Percentiles rank a stretch among this genome's conserved stretches.
These are phyloP conservation scores for Przewalskia tangutica DNA, from an alignment of 257 asterid species.

Conservation along the genomic window DNA sequence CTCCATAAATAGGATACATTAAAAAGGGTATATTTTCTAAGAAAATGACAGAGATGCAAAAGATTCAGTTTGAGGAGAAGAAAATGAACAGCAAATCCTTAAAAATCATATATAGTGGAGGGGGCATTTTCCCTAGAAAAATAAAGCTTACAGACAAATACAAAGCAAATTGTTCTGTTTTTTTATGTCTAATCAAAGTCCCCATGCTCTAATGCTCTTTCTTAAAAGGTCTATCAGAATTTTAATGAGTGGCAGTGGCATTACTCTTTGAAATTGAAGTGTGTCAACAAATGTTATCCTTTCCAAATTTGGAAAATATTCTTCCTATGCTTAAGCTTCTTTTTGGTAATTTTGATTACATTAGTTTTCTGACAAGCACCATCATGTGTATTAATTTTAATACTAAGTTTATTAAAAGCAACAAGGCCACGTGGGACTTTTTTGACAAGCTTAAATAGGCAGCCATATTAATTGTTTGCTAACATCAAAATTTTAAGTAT, in stretches of 20 bases:
- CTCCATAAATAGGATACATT: not conserved
- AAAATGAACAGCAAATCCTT: not conserved
- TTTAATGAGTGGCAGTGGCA: not conserved
- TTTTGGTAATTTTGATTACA: not conserved
- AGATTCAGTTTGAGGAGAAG: not conserved
- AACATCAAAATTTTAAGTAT: not conserved
- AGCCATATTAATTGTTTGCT: not conserved
- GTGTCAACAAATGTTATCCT: not conserved
- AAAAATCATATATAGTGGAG: not conserved
- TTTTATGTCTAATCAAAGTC: too few species aligned
- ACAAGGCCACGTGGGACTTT: not conserved
- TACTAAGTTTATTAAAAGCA: not conserved
- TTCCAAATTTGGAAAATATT: not conserved
- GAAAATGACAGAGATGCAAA: not conserved
- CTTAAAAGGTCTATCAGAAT: not conserved
- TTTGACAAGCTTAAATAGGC: conserved; percentile 20
- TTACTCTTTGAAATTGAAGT: not conserved
- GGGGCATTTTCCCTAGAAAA: not conserved
- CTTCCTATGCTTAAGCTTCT: not conserved
- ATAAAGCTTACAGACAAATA: not conserved
- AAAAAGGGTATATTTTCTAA: not conserved
- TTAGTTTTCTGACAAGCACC: conserved; percentile 10
- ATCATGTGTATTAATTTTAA: not conserved
- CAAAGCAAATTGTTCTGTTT: not conserved
- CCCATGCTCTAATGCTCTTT: not conserved